Evolutionary conservation across 73 alveolate species (phyloP).

Genomic region (Diophrys appendiculata): DNA sequence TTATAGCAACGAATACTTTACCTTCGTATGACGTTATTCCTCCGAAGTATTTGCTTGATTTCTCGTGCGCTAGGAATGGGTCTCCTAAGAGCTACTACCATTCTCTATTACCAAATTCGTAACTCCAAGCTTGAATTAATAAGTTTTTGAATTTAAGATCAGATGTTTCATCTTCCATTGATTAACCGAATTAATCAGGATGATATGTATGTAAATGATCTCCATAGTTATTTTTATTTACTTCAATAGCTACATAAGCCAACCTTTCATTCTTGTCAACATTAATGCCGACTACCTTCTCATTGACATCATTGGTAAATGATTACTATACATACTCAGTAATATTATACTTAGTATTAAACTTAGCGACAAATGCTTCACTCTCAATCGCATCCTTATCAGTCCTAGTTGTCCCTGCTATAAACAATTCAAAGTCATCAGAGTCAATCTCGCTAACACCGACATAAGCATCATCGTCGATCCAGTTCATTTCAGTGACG

Average conservation of each 20-base stretch:
- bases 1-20: neutral
- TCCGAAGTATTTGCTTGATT: neutral
- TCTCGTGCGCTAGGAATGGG: neutral
- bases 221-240: neutral
- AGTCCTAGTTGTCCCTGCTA: neutral
- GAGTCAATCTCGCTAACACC: too few relatives aligned
- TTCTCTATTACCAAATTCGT: neutral
- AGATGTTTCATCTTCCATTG: neutral
- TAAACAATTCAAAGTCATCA: neutral
- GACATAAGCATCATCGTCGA: too few relatives aligned
- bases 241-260: neutral
- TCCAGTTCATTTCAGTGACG: too few relatives aligned
- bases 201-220: neutral
- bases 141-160: neutral
- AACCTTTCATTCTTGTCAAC: neutral
- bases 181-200: neutral
- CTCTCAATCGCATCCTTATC: neutral
- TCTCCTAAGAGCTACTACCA: neutral
- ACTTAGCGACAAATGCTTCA: neutral
- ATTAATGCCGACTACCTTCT: neutral
- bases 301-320: neutral
- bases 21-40: neutral
- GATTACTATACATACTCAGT: neutral
- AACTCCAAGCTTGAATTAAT: neutral
- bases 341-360: neutral